Evolutionary conservation across 225 moss, liverwort and hornwort genomes (phyloP), one percentile per base, ranked within the genome.

Genomic region (Rhytidiadelphus loreus): DNA sequence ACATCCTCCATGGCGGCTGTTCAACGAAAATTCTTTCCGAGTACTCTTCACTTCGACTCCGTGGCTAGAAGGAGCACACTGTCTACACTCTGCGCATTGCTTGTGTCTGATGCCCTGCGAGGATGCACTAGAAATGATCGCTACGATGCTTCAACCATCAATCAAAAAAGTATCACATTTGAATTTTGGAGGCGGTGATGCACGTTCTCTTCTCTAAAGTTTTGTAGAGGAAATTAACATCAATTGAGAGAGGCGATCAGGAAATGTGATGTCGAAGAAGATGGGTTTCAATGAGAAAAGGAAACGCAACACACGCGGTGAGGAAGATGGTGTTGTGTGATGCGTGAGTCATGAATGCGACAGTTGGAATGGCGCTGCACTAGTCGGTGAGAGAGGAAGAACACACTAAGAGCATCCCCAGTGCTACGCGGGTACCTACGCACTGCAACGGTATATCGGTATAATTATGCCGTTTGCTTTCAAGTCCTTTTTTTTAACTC

Each of bases 1-100:
- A 93, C 69, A 86, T 93, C 93, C 83, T 93, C 93, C 93, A 93
- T 93, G 50, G 73, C 66, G 66, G 32, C 75, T 81, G 84, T 20
- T 26, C 8, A 65, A 37, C 53, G 53, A 75, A 69, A 62, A 37
- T 17, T 61, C 43, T 44, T 58, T 78, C 12, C 5, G 18, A 37
- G 73, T 55, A n/a, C 66, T 52, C 68, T 30, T 24, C 16, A 22
- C 8, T 80, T 30, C 35, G 41, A 33, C 56, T 75, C 74, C 80
- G 44, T 59, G 22, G 48, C 86, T 62, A 63, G 9, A 81, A 50
- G 39, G 46, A 88, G 57, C 58, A 65, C 81, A 85, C 26, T 30
- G 71, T 44, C 64, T 72, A 52, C 25, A 50, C 78, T 78, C 88
- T 88, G 57, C 58, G 69, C 37, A 46, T 46, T 79, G 65, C 33